phyloP scores from a whole-genome alignment of 345 rosid species.

The Eucalyptus globulus region DNA sequence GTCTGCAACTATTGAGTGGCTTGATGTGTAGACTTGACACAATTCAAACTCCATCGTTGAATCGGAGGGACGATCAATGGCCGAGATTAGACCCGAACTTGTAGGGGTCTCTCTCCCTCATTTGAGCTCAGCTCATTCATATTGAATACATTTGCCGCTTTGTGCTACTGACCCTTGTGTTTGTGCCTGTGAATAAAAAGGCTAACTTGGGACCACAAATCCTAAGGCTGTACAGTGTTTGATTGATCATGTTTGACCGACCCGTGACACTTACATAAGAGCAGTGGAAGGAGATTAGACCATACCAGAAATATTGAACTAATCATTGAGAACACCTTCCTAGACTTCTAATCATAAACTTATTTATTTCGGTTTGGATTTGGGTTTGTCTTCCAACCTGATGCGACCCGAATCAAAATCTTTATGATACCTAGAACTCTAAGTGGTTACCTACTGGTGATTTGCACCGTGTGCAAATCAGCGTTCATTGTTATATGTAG shows the following conservation, averaged over 20 bases:
- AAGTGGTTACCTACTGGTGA: not conserved
- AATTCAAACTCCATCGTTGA: too few species aligned
- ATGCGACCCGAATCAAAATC: not conserved
- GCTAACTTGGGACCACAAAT: too few species aligned
- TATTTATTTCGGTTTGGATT: not conserved
- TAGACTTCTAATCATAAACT: not conserved
- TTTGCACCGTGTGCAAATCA: too few species aligned
- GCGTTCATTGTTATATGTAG: not conserved
- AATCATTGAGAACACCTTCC: not conserved
- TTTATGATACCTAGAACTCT: not conserved
- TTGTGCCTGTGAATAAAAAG: too few species aligned
- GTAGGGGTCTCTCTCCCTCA: too few species aligned
- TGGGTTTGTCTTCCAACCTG: too few species aligned
- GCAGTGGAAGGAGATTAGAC: not conserved
- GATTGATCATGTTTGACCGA: too few species aligned
- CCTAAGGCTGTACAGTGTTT: too few species aligned
- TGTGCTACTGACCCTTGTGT: rapidly evolving
- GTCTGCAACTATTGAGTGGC: rapidly evolving
- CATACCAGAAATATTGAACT: not conserved
- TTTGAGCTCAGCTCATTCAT: too few species aligned
- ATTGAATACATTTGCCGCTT: too few species aligned
- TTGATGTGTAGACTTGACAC: too few species aligned
- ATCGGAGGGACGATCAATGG: rapidly evolving
- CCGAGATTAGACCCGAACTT: too few species aligned
- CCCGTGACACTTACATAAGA: not conserved